These are phyloP conservation scores for Pythium phragmitis DNA, from an alignment of 352 stramenopile genomes.

Conservation along the genomic window DNA sequence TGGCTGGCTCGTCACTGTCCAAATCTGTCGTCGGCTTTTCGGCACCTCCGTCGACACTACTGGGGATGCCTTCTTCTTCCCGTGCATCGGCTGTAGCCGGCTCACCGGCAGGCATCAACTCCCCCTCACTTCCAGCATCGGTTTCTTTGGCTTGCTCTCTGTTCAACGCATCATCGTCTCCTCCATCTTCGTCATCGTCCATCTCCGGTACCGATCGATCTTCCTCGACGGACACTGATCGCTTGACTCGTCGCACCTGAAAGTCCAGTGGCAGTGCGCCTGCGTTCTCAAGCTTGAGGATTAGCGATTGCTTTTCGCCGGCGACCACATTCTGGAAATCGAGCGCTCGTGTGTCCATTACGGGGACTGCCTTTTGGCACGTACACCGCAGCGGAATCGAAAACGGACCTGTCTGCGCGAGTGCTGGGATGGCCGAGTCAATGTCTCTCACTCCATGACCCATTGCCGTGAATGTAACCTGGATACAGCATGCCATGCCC, in stretches of 20 bases:
- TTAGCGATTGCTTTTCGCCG: conserved; percentile 63
- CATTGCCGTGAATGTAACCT: conserved; percentile 67
- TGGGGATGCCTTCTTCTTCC: background rate
- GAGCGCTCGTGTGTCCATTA: conserved; percentile 43
- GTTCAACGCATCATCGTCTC: background rate
- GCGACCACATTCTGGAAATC: conserved; percentile 74
- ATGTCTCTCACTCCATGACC: conserved; percentile 57
- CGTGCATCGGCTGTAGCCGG: background rate
- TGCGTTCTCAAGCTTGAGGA: conserved; percentile 64
- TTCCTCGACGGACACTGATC: background rate
- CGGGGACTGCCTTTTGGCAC: conserved; percentile 76
- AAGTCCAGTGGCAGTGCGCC: conserved; percentile 70
- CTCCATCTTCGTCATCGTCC: conserved; percentile 3
- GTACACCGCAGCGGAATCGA: conserved; percentile 79
- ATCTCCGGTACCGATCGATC: background rate
- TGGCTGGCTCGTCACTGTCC: background rate
- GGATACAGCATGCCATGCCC: conserved; percentile 75
- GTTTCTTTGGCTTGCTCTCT: background rate
- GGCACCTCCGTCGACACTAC: background rate
- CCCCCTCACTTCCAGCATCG: background rate
- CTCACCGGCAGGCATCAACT: background rate
- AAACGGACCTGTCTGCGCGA: conserved; percentile 81
- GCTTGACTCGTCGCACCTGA: conserved; percentile 22
- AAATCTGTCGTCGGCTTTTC: background rate
- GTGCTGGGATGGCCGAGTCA: conserved; percentile 48